Base-by-base conservation (phyloP, 306 rosid genomes). In the Coriaria nepalensis region DNA sequence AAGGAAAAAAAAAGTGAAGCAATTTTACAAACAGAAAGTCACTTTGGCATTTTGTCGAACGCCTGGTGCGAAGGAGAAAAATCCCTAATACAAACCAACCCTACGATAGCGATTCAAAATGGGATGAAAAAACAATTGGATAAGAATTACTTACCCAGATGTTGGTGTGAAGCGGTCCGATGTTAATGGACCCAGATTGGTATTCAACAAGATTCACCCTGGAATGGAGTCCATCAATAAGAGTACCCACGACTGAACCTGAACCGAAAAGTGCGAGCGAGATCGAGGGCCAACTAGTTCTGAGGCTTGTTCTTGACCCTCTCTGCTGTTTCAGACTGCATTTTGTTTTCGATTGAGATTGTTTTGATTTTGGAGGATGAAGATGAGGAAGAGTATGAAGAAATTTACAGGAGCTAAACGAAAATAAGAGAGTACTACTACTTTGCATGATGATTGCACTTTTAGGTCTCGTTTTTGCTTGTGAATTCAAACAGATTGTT, bases 161-260 rank as follows among this genome's bases (percentile, higher is more conserved):
- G 60, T 75, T 76, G 10, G 93, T 78, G 71, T 74, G 75, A 37
- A 82, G 84, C 36, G 77, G 77, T 53, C 78, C 85, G 7, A 82
- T 39, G 44, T 65, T 10, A 48, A 71, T 66, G 13, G 90, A 71
- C 0, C 83, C 83, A 0, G 60, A 69, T 33, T 71, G 54, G 58
- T 88, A 88, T 0, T 63, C 86, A 4, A 83, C 77, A 13, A 83
- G 95, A 55, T 76, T 65, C 10, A 88, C 95, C 52, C 86, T 61
- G 0, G 97, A 88, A 64, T 88, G 93, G 52, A 83, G 76, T 10
- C 93, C 94, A 53, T 83, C 96, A 13, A 88, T 56, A 49, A 88
- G 70, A 43, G 95, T 83, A 45, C 97, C 97, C 2, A 81, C 6
- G 14, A 68, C 32, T 74, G 78, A 76, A 34, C 95, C 95, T 0